Evolutionary conservation across 495 filamentous ascomycete species (phyloP), one percentile per base, ranked within the genome.

Genomic region (Penicillium parvum): DNA sequence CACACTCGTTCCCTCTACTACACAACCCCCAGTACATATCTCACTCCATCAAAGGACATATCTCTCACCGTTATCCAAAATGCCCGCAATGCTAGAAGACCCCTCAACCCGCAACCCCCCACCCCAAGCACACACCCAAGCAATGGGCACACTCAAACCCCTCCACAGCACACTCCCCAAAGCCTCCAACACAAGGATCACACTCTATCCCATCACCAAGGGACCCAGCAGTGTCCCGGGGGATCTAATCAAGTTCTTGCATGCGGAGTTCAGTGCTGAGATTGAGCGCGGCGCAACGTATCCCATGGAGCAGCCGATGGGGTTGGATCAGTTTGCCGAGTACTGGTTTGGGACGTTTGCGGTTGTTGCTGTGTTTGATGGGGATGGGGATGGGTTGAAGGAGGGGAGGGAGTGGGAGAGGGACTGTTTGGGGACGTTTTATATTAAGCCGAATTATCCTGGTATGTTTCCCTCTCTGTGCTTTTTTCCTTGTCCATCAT

Each of bases 391-490:
- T 14, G 51, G 52, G 6, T 27, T 79, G 23, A 39, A 43, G 18
- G 62, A 70, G 40, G 75, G 73, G 0, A 74, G 77, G 50, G 81
- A 95, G 58, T 98, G 92, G 92, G 76, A 81, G 47, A 80, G 72
- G 47, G 73, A 84, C 52, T 96, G 90, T 62, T 67, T 96, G 50
- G 92, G 92, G 25, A 96, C 88, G 55, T 98, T 96, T 60, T 98
- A 96, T 72, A 82, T 95, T 61, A 96, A 96, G 71, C 90, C 92
- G 26, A 97, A 98, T 71, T 98, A 98, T 73, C 92, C 92, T 11
- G 92, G 92, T 63, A 73, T 82, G 51, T 88, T 75, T 54, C 82
- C 78, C 55, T 35, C 7, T 25, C 23, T 18, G 38, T 9, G 10
- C 30, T 28, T 46, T 47, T 8, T 20, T 39, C 8, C 4, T 3